Evolutionary conservation across 2,329 filamentous ascomycete genomes (phyloP).

Genomic region (Blastomyces parvus): DNA sequence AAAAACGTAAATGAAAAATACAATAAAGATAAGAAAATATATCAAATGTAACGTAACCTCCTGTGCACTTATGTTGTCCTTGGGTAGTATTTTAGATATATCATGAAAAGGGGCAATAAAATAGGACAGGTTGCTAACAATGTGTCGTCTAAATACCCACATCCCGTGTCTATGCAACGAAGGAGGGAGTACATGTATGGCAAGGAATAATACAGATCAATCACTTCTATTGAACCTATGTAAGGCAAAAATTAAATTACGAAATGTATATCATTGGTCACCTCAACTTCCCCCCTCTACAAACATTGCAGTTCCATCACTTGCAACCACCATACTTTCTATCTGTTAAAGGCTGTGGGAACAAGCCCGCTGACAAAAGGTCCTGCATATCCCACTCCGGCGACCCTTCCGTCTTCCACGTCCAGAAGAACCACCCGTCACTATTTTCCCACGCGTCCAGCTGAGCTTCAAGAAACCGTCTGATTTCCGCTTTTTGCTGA

Average conservation of each 20-base stretch:
- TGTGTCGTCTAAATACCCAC: neutral
- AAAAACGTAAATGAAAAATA: neutral
- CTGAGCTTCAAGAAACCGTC: constrained; percentile 40
- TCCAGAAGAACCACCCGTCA: constrained; percentile 41
- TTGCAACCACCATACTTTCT: constrained; percentile 28
- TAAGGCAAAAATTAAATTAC: neutral
- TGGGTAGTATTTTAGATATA: neutral
- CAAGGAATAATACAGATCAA: neutral
- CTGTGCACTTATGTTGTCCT: neutral
- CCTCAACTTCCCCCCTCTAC: neutral
- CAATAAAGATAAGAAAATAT: neutral
- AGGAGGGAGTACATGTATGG: neutral
- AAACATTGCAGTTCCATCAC: neutral
- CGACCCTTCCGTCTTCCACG: constrained; percentile 42
- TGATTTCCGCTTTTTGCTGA: constrained; percentile 29
- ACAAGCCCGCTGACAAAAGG: constrained; percentile 37
- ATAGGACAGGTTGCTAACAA: neutral
- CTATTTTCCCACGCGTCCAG: constrained; percentile 35
- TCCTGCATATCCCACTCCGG: constrained; percentile 42
- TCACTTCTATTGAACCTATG: neutral
- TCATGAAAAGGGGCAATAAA: neutral
- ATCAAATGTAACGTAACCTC: neutral
- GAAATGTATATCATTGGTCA: neutral
- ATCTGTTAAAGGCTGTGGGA: constrained; percentile 36
- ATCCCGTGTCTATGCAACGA: neutral